phyloP scores from a whole-genome alignment of 495 filamentous ascomycete genomes.

The Tuber brumale region DNA sequence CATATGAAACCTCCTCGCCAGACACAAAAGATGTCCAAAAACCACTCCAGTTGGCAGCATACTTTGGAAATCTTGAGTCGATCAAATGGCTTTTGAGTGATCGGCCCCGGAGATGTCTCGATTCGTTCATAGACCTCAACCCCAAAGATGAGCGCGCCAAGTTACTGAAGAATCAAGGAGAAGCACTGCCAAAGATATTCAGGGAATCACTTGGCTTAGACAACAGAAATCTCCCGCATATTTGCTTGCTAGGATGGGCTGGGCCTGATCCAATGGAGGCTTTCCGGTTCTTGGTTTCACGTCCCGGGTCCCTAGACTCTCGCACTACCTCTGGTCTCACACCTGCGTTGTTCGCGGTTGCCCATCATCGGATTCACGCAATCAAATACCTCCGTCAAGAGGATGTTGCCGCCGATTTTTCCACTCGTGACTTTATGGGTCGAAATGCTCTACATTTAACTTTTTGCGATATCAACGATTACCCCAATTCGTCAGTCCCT shows the following conservation, averaged over 20 bases:
- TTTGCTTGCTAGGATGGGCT: slow-evolving; percentile 27
- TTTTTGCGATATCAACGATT: neutral
- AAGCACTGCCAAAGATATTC: slow-evolving; percentile 22
- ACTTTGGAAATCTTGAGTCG: slow-evolving; percentile 23
- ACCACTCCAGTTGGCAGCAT: slow-evolving; percentile 28
- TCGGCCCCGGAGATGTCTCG: slow-evolving; percentile 29
- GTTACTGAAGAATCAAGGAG: slow-evolving; percentile 28
- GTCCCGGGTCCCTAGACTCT: slow-evolving; percentile 18
- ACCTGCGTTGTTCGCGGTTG: slow-evolving; percentile 27
- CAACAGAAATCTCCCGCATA: slow-evolving; percentile 27
- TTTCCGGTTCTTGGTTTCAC: slow-evolving; percentile 24
- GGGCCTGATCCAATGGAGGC: slow-evolving; percentile 29
- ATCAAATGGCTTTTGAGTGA: slow-evolving; percentile 37
- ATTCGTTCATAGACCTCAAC: slow-evolving; percentile 22
- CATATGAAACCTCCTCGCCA: slow-evolving; percentile 7
- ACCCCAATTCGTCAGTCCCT: neutral
- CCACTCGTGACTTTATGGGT: slow-evolving; percentile 26
- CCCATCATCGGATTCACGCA: neutral
- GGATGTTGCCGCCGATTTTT: slow-evolving; percentile 25
- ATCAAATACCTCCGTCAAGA: slow-evolving; percentile 23
- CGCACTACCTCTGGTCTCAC: slow-evolving; percentile 23
- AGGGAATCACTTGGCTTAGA: slow-evolving; percentile 37
- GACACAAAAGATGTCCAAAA: slow-evolving; percentile 21
- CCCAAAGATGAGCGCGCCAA: slow-evolving; percentile 12
- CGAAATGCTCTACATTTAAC: slow-evolving; percentile 26